phyloP scores from a whole-genome alignment of 805 yeast genomes.

The Suhomyces pyralidae region DNA sequence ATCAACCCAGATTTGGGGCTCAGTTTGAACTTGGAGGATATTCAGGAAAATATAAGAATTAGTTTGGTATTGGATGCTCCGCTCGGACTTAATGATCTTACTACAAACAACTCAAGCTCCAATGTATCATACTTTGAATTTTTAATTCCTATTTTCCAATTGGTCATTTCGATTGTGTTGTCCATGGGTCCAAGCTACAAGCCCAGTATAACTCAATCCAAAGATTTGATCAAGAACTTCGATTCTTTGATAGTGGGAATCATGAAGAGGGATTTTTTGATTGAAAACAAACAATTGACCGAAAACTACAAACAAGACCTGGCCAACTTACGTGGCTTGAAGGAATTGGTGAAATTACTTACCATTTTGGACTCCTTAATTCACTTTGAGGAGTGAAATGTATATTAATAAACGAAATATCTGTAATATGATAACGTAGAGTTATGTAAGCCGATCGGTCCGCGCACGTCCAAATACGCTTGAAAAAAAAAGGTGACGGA shows the following conservation, averaged over 20 bases:
- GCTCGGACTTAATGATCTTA: constrained; percentile 25
- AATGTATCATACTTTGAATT: constrained; percentile 61
- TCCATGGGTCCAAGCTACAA: constrained; percentile 77
- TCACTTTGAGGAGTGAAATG: constrained; percentile 4
- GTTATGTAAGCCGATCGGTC: background rate
- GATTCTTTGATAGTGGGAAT: constrained; percentile 58
- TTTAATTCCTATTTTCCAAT: constrained; percentile 69
- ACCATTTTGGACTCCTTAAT: constrained; percentile 50
- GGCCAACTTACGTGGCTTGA: constrained; percentile 36
- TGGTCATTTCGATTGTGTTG: constrained; percentile 61
- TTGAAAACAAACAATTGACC: constrained; percentile 20
- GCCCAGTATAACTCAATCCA: constrained; percentile 53
- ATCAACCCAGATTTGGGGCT: constrained; percentile 82
- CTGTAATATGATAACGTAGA: background rate
- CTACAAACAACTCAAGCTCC: constrained; percentile 6
- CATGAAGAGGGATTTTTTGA: constrained; percentile 53
- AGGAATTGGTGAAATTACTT: constrained; percentile 54
- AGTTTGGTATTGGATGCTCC: constrained; percentile 55
- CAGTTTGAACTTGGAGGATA: constrained; percentile 42
- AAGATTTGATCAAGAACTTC: constrained; percentile 49
- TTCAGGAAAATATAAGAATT: constrained; percentile 34
- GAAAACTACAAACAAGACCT: constrained; percentile 22
- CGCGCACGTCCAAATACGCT: constrained; percentile 1
- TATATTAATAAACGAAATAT: background rate
- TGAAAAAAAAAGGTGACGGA: background rate